These are phyloP conservation scores for Zoysia pacifica DNA, from an alignment of 176 grass and related monocot species.

Conservation along the genomic window DNA sequence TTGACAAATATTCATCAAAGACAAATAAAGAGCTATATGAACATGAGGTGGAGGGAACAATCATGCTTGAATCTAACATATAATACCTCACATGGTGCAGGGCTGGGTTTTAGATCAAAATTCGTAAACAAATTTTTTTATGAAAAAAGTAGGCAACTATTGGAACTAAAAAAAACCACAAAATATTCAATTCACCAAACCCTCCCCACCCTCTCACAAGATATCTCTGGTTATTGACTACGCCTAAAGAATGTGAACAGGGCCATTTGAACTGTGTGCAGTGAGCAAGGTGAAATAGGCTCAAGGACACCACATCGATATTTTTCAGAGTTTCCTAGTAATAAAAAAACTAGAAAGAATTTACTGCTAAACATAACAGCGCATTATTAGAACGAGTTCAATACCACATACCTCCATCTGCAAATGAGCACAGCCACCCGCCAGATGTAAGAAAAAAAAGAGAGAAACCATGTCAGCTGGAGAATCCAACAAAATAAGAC, in stretches of 20 bases:
- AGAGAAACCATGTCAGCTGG: constrained; percentile 28
- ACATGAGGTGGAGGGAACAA: background rate
- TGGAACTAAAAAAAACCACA: background rate
- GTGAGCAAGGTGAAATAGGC: background rate
- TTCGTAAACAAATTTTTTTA: background rate
- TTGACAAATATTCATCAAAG: background rate
- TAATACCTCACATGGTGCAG: background rate
- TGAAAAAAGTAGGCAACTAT: background rate
- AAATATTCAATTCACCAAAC: background rate
- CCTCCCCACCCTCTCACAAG: background rate
- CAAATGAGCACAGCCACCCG: constrained; percentile 18
- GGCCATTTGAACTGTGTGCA: constrained; percentile 19
- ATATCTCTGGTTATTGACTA: background rate
- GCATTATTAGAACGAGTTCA: background rate
- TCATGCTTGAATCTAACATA: constrained; percentile 5
- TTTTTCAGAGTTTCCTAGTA: background rate
- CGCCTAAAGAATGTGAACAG: background rate
- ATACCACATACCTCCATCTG: constrained; percentile 66
- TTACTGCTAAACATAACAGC: background rate
- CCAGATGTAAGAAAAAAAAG: constrained; percentile 25
- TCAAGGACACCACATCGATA: constrained; percentile 15
- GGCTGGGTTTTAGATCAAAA: background rate
- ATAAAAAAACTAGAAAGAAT: background rate
- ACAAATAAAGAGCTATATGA: background rate
- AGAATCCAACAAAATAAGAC: constrained; percentile 14